Evolutionary conservation across 495 filamentous ascomycete species (phyloP).

Genomic region (Podospora conica): DNA sequence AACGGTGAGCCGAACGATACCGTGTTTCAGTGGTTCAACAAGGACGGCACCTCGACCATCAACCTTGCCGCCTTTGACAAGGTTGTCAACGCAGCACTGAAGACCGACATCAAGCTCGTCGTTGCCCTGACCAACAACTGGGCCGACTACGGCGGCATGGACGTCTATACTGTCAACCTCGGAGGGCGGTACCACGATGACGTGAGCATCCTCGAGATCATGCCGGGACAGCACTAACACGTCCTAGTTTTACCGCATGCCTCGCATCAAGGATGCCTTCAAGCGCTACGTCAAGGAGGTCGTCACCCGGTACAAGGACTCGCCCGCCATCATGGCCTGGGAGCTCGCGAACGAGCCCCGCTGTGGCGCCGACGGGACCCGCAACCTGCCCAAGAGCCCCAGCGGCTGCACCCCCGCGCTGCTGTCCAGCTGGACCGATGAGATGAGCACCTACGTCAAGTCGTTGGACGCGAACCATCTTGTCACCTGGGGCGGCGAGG

Average conservation of each 20-base stretch:
- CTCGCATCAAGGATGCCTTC: slow-evolving; percentile 40
- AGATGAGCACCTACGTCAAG: slow-evolving; percentile 47
- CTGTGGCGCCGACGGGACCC: slow-evolving; percentile 35
- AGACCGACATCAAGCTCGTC: slow-evolving; percentile 55
- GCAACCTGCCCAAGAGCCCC: slow-evolving; percentile 38
- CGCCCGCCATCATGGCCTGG: slow-evolving; percentile 48
- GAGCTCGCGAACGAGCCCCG: slow-evolving; percentile 52
- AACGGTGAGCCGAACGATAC: slow-evolving; percentile 47
- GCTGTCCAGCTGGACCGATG: slow-evolving; percentile 41
- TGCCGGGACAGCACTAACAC: neutral
- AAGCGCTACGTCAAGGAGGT: slow-evolving; percentile 46
- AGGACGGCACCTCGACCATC: slow-evolving; percentile 43
- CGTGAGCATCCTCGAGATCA: slow-evolving; percentile 16
- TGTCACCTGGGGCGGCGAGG: slow-evolving; percentile 49
- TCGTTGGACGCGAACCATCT: slow-evolving; percentile 44
- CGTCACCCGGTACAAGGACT: slow-evolving; percentile 45
- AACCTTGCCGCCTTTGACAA: slow-evolving; percentile 61
- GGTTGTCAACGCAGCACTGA: slow-evolving; percentile 55
- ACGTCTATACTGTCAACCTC: slow-evolving; percentile 35
- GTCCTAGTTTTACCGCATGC: slow-evolving; percentile 39
- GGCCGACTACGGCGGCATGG: slow-evolving; percentile 49
- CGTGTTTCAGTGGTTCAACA: slow-evolving; percentile 37
- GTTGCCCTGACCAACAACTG: slow-evolving; percentile 49
- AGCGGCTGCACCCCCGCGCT: slow-evolving; percentile 35
- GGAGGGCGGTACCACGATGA: slow-evolving; percentile 35